Base-by-base conservation (phyloP, 345 rosid species). In the Orychophragmus violaceus region DNA sequence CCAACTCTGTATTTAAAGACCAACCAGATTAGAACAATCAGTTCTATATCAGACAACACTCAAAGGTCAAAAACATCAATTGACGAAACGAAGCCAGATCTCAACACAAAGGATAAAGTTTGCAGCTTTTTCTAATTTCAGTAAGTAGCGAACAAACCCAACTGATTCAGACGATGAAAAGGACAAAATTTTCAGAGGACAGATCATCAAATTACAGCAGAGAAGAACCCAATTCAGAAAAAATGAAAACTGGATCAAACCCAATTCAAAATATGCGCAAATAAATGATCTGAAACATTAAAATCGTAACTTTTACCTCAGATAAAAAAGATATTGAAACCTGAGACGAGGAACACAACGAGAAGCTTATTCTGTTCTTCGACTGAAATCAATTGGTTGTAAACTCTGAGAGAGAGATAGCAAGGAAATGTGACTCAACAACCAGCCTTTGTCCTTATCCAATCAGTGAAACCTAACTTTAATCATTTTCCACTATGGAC, bases 401-500 rank as follows among this genome's bases (percentile, higher is more conserved):
- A 27, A 54, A 64, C 35, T 48, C 39, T 5, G 64, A 63, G 39
- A 23, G 41, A 35, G 46, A 67, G 23, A 32, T 5, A 4, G 45
- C 55, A 17, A 56, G 53, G 48, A 30, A 53, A 62, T 70, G 74
- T 71, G 83, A 81, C 79, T 66, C 82, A 75, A 81, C 86, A 45
- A 78, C 81, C 76, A 53, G 66, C 62, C 79, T 82, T 77, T 66
- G 66, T 41, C 44, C 67, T 73, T 73, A 73, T 66, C 73, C 73
- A 61, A 67, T 67, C 58, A 59, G 60, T 73, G 16, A 54, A 61
- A 67, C 69, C 63, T 60, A 66, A 67, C 73, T 74, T 66, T 44
- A 61, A 61, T 60, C 63, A 59, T 59, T 45, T 39, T n/a, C 62
- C 57, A 64, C 65, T 57, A 62, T 54, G 64, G 63, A 54, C 75